These are phyloP conservation scores for Colletotrichum lupini DNA, from an alignment of 2,329 filamentous ascomycete species.

Conservation along the genomic window DNA sequence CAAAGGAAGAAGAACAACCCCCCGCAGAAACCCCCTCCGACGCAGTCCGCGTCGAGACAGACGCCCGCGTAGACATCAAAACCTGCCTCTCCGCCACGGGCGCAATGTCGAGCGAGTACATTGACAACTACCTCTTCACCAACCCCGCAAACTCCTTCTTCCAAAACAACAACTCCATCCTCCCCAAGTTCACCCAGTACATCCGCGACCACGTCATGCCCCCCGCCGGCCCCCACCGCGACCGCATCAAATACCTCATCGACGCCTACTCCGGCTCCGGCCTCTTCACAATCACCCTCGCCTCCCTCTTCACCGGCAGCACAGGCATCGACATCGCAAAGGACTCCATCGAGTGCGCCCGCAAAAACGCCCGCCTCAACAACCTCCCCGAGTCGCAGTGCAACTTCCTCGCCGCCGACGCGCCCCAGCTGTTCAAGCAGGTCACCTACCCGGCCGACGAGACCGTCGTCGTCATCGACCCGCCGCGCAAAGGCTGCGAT, in stretches of 20 bases:
- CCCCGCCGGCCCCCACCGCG: constrained; percentile 45
- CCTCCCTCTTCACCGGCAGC: constrained; percentile 83
- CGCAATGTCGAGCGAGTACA: constrained; percentile 85
- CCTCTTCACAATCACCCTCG: constrained; percentile 95
- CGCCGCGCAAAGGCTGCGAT: constrained; percentile 96
- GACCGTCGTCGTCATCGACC: constrained; percentile 94
- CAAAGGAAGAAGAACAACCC: constrained; percentile 25
- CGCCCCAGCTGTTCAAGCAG: constrained; percentile 81
- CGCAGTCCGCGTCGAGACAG: constrained; percentile 63
- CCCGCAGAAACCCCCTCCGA: constrained; percentile 49
- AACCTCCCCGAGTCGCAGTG: constrained; percentile 74
- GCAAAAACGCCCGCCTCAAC: constrained; percentile 83
- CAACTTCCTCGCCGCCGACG: constrained; percentile 90
- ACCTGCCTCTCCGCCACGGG: constrained; percentile 90
- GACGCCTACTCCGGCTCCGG: constrained; percentile 98
- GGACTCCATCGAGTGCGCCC: constrained; percentile 81
- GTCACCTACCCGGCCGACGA: constrained; percentile 80
- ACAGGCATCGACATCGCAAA: constrained; percentile 91
- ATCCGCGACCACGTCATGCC: constrained; percentile 83
- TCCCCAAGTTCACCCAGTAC: constrained; percentile 86
- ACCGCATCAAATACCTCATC: constrained; percentile 83
- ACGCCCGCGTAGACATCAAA: constrained; percentile 79
- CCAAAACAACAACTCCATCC: constrained; percentile 99
- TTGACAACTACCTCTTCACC: constrained; percentile 85
- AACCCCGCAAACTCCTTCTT: constrained; percentile 97